These are phyloP conservation scores for Plasmopara viticola DNA, from an alignment of 352 stramenopile genomes.

Conservation along the genomic window DNA sequence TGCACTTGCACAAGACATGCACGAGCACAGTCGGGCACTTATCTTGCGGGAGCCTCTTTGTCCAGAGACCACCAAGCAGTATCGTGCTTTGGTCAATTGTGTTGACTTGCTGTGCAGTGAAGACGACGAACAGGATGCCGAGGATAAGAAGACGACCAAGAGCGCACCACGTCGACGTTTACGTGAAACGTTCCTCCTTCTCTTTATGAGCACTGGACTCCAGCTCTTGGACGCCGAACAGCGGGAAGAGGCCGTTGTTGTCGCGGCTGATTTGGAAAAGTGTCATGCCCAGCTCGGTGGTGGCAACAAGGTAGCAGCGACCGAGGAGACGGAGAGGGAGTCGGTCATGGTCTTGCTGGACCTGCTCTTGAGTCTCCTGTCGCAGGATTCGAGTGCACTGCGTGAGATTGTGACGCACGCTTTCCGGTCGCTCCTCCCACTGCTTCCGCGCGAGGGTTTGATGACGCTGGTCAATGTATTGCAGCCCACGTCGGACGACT, in stretches of 20 bases:
- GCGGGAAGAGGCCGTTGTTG: constrained; percentile 47
- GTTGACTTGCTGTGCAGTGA: constrained; percentile 33
- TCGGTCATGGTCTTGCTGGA: constrained; percentile 77
- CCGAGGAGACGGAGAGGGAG: constrained; percentile 28
- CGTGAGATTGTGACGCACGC: constrained; percentile 79
- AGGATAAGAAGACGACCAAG: constrained; percentile 5
- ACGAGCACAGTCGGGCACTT: constrained; percentile 15
- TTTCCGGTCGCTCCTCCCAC: constrained; percentile 65
- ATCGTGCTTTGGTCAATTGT: constrained; percentile 15
- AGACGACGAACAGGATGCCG: constrained; percentile 15
- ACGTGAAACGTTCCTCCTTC: constrained; percentile 54
- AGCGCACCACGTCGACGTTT: constrained; percentile 31
- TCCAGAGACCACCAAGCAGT: constrained; percentile 23
- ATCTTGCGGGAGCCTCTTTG: constrained; percentile 37
- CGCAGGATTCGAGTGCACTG: constrained; percentile 77
- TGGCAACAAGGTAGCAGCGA: constrained; percentile 20
- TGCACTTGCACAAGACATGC: constrained; percentile 31
- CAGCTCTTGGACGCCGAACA: constrained; percentile 66
- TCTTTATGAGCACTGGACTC: constrained; percentile 70
- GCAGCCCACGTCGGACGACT: constrained; percentile 17
- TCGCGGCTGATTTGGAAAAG: constrained; percentile 59
- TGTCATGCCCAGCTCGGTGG: constrained; percentile 56
- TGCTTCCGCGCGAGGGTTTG: constrained; percentile 54
- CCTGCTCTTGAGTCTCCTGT: constrained; percentile 74
- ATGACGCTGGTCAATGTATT: constrained; percentile 71